Conservation (phyloP, 2,329 filamentous ascomycete genomes). For the Tothia fuscella region DNA sequence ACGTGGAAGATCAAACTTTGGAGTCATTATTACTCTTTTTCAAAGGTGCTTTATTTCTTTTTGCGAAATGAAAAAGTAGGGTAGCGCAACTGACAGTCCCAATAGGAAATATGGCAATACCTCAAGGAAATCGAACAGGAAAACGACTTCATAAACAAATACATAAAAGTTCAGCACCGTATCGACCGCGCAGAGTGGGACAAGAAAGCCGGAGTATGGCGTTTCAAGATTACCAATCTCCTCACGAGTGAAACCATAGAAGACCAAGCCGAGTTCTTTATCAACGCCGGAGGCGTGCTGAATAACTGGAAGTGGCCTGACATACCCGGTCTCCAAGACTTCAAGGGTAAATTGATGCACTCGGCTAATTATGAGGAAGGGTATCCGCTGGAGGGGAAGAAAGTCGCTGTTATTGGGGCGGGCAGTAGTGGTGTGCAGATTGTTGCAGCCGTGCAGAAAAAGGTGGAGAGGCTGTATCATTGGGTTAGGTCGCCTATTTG, state of each 20-base stretch:
- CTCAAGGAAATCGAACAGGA: slow-evolving; percentile 33
- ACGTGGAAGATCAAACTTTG: slow-evolving; percentile 39
- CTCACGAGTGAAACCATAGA: slow-evolving; percentile 21
- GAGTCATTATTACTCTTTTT: slow-evolving; percentile 37
- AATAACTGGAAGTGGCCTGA: slow-evolving; percentile 35
- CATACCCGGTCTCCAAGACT: slow-evolving; percentile 29
- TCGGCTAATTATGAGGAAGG: slow-evolving; percentile 32
- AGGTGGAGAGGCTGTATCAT: slow-evolving; percentile 28
- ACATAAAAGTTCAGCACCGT: slow-evolving; percentile 35
- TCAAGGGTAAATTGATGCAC: slow-evolving; percentile 33
- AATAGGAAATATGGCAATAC: slow-evolving; percentile 39
- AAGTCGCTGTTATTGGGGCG: slow-evolving; percentile 31
- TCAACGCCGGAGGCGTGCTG: slow-evolving; percentile 33
- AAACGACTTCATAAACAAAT: slow-evolving; percentile 33
- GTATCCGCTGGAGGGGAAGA: slow-evolving; percentile 26
- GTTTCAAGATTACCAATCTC: slow-evolving; percentile 25
- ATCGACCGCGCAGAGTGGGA: slow-evolving; percentile 34
- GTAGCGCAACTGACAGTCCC: no score
- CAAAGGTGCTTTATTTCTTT: no score
- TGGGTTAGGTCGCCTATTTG: slow-evolving; percentile 34
- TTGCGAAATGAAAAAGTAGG: no score
- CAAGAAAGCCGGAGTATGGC: slow-evolving; percentile 27
- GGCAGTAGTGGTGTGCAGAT: slow-evolving; percentile 33
- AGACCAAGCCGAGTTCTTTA: slow-evolving; percentile 28
- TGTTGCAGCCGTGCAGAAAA: slow-evolving; percentile 28